Evolutionary conservation across 371 early-diverging fungal species (phyloP), one percentile per base, ranked within the genome.

Genomic region (Haplosporangium sp.): DNA sequence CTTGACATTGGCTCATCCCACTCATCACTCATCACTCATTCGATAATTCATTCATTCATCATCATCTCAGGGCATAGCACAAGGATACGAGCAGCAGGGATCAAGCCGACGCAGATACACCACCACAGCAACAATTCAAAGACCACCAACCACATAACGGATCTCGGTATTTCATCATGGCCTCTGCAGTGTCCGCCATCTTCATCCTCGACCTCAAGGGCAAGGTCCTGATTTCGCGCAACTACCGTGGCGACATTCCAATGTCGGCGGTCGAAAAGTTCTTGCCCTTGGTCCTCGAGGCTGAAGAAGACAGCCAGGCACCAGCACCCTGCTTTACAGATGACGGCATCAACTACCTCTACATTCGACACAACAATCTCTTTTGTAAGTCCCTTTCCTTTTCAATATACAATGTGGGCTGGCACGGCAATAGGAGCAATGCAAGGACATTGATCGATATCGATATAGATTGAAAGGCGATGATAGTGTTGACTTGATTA

Each of bases 221-320:
- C 67, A 97, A 97, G 87, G 93, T 95, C 70, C 92, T 98, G 68
- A 96, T 98, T 72, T 93, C 95, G 16, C 89, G 98, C 41, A 95
- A 96, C 85, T 95, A 95, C 80, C 91, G 95, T 21, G 98, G 97
- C 6, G 96, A 96, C 83, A 93, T 97, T 68, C 96, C 98, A 56
- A 93, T 96, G 94, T 87, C 90, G 46, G 94, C 96, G 37, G 93
- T 96, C 60, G 99, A 99, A 55, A 95, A 95, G 85, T 99, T 99
- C 82, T 95, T 99, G 96, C 95, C 97, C 23, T 82, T 99, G 80
- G 87, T 98, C 29, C 86, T 95, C 41, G 96, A 95, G 77, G 92
- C 90, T 43, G 99, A 99, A 80, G 99, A 98, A 84, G 95, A 96
- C 59, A 91, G 92, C 54, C 93, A 93, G 81, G 91, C 93, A 5